Percentiles rank a stretch among this genome's conserved stretches.
phyloP scores from a whole-genome alignment of 768 basidiomycete genomes.

The Amanita brunnescens region DNA sequence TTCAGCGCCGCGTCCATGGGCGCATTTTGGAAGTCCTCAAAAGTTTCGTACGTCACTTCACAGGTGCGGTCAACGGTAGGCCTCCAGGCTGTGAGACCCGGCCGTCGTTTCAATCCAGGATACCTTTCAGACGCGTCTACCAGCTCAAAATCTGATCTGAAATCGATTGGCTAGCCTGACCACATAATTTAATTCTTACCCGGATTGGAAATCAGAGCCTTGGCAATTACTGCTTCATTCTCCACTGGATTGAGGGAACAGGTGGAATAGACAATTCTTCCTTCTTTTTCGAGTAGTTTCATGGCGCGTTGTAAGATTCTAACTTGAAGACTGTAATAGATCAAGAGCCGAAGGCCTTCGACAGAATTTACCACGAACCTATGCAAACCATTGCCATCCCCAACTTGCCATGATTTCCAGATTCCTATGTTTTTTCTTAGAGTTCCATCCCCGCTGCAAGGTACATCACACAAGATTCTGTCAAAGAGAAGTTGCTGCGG shows the following conservation, averaged over 20 bases:
- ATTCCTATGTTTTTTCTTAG: slow-evolving; percentile 91
- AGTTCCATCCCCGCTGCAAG: slow-evolving; percentile 96
- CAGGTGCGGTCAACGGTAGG: slow-evolving; percentile 55
- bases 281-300: slow-evolving; percentile 74
- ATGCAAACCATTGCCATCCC: slow-evolving; percentile 89
- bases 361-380: slow-evolving; percentile 31
- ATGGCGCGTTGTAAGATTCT: slow-evolving; percentile 91
- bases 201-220: slow-evolving; percentile 62
- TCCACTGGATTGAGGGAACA: slow-evolving; percentile 96
- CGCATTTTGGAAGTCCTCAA: slow-evolving; percentile 48
- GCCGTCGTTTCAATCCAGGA: slow-evolving; percentile 62
- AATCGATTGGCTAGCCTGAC: neutral
- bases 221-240: slow-evolving; percentile 92
- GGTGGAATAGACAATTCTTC: slow-evolving; percentile 94
- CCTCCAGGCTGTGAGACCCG: slow-evolving; percentile 73
- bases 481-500: slow-evolving; percentile 69
- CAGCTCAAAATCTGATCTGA: slow-evolving; percentile 55
- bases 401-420: slow-evolving; percentile 86
- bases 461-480: slow-evolving; percentile 92
- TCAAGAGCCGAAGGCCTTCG: slow-evolving; percentile 1
- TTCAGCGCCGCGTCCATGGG: slow-evolving; percentile 41
- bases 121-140: slow-evolving; percentile 69
- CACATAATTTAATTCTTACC: slow-evolving; percentile 32
- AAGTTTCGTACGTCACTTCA: slow-evolving; percentile 45
- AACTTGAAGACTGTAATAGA: slow-evolving; percentile 62